Evolutionary conservation across 1,284 basidiomycete species (phyloP).

Genomic region (Mycena sp.): DNA sequence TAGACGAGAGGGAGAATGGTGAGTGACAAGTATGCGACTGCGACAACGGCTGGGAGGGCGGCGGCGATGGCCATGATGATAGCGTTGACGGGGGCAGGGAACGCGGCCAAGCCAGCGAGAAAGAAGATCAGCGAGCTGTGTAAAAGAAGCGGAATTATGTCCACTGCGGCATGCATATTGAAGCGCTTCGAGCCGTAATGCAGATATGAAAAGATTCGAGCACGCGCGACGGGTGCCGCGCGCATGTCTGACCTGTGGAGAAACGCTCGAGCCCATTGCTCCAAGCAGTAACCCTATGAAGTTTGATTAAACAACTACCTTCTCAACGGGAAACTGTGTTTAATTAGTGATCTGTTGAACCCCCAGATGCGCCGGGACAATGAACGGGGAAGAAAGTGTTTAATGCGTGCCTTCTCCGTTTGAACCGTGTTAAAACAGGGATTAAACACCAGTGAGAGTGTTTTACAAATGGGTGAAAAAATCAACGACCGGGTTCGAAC

Average conservation of each 20-base stretch:
- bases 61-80: not conserved
- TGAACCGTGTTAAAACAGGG: too few species aligned
- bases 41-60: not conserved
- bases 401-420: too few species aligned
- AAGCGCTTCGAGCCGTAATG: constrained; percentile 6
- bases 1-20: not conserved
- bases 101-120: not conserved
- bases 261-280: not conserved
- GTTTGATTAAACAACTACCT: too few species aligned
- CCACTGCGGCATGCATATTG: not conserved
- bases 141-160: not conserved
- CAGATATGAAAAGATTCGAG: not conserved
- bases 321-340: not conserved
- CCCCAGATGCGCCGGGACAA: too few species aligned
- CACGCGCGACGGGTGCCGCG: not conserved
- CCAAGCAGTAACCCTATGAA: not conserved
- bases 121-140: not conserved
- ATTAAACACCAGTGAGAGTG: too few species aligned
- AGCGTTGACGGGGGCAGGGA: not conserved
- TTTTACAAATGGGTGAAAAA: too few species aligned
- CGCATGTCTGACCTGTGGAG: not conserved
- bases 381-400: too few species aligned
- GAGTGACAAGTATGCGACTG: not conserved
- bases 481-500: too few species aligned
- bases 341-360: constrained; percentile 10